phyloP scores from a whole-genome alignment of 306 rosid genomes.

The Hippophae gyantsensis region DNA sequence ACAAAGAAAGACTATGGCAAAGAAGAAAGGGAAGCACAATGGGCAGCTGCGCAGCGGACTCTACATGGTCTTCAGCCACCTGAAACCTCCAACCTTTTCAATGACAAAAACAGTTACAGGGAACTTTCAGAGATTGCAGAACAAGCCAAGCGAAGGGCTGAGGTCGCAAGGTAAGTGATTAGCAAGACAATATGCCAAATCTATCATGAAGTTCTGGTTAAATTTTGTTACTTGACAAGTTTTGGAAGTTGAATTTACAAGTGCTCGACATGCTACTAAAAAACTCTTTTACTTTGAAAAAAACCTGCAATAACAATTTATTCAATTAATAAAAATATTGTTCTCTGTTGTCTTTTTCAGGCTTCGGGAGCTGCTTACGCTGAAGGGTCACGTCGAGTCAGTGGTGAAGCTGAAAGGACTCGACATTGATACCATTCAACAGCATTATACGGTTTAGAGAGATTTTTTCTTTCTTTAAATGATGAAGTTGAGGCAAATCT shows the following conservation, averaged over 20 bases:
- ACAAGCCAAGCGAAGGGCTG: constrained; percentile 95
- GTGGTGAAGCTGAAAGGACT: constrained; percentile 98
- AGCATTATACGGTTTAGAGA: constrained; percentile 72
- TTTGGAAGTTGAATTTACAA: too few species aligned
- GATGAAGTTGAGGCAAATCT: background rate
- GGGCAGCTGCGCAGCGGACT: constrained; percentile 98
- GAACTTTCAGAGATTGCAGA: constrained; percentile 99
- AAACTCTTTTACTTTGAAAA: too few species aligned
- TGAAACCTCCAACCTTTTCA: constrained; percentile 48
- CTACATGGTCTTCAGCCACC: constrained; percentile 98
- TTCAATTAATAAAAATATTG: too few species aligned
- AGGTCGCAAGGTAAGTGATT: constrained; percentile 76
- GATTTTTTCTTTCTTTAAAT: background rate
- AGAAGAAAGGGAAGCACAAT: constrained; percentile 98
- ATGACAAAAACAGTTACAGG: constrained; percentile 59
- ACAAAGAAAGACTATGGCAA: constrained; percentile 97
- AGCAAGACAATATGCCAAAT: background rate
- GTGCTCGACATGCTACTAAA: too few species aligned
- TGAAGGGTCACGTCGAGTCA: constrained; percentile 95
- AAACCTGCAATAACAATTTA: too few species aligned
- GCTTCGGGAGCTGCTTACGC: constrained; percentile 79
- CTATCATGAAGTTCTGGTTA: background rate
- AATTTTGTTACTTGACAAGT: background rate
- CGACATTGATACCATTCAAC: constrained; percentile 85
- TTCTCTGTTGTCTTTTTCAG: constrained; percentile 25